phyloP scores from a whole-genome alignment of 1,284 basidiomycete genomes.

The Ceratobasidium sp. region DNA sequence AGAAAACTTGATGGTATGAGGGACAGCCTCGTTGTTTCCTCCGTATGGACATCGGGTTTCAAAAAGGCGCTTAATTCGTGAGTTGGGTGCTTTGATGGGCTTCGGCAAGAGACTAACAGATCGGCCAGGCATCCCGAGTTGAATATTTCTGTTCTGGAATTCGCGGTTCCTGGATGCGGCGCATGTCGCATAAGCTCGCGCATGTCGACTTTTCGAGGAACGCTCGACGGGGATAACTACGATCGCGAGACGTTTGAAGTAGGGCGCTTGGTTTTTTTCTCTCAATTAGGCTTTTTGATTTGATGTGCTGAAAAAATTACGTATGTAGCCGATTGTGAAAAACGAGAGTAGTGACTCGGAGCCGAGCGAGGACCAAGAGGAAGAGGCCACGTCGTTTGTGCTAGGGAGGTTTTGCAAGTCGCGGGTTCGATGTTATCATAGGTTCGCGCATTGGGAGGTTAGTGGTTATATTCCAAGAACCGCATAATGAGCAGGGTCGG shows the following conservation, averaged over 20 bases:
- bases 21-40: slow-evolving; percentile 81
- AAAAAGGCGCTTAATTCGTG: slow-evolving; percentile 72
- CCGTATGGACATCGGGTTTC: slow-evolving; percentile 81
- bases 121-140: slow-evolving; percentile 67
- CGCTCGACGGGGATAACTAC: slow-evolving; percentile 56
- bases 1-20: slow-evolving; percentile 76
- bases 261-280: slow-evolving; percentile 54
- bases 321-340: slow-evolving; percentile 49
- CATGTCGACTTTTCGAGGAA: slow-evolving; percentile 52
- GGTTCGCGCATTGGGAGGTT: slow-evolving; percentile 90
- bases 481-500: too few species aligned
- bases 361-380: slow-evolving; percentile 44
- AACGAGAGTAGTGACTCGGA: slow-evolving; percentile 58
- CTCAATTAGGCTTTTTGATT: slow-evolving; percentile 53
- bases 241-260: slow-evolving; percentile 56
- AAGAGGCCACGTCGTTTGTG: slow-evolving; percentile 58
- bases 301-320: slow-evolving; percentile 1
- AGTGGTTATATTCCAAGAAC: slow-evolving; percentile 50
- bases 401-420: slow-evolving; percentile 83
- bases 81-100: slow-evolving; percentile 59
- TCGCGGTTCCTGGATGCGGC: slow-evolving; percentile 76
- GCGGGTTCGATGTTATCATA: slow-evolving; percentile 77
- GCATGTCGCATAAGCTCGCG: slow-evolving; percentile 83
- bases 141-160: slow-evolving; percentile 66
- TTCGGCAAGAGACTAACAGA: neutral